phyloP scores from a whole-genome alignment of 1,139 yeast species.

The Martiniozyma asiatica region DNA sequence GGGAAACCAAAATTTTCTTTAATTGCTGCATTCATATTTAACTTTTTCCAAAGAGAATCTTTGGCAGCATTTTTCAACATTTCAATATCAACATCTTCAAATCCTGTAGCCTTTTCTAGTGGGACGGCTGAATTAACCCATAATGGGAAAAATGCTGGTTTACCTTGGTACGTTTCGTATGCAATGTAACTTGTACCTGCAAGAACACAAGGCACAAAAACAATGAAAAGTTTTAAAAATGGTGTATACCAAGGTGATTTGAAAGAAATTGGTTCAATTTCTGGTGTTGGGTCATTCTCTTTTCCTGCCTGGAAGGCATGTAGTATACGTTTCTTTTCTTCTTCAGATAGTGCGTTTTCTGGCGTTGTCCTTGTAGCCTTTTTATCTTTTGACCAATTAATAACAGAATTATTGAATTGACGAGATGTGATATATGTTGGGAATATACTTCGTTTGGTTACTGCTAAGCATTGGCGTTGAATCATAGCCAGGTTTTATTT shows the following conservation, averaged over 20 bases:
- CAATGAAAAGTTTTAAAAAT: slow-evolving; percentile 8
- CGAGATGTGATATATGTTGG: no score
- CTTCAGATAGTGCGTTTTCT: slow-evolving; percentile 7
- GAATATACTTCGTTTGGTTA: no score
- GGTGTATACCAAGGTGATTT: slow-evolving; percentile 11
- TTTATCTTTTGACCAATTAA: no score
- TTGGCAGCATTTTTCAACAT: slow-evolving; percentile 15
- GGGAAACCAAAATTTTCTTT: slow-evolving; percentile 20
- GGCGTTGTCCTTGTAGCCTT: no score
- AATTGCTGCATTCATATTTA: slow-evolving; percentile 20
- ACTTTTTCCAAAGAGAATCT: slow-evolving; percentile 14
- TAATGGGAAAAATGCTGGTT: slow-evolving; percentile 21
- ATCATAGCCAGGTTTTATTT: no score
- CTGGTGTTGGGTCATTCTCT: neutral
- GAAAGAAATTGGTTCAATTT: slow-evolving; percentile 4
- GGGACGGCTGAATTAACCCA: slow-evolving; percentile 19
- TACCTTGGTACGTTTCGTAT: slow-evolving; percentile 17
- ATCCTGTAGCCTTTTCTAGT: slow-evolving; percentile 16
- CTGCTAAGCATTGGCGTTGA: no score
- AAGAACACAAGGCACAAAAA: slow-evolving; percentile 9
- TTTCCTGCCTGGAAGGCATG: neutral
- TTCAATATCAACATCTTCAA: slow-evolving; percentile 18
- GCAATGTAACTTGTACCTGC: slow-evolving; percentile 16
- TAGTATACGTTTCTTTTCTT: slow-evolving; percentile 7
- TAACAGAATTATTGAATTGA: no score